A percentile compares a stretch with the other conserved stretches of the same genome.
Evolutionary conservation across 1,284 basidiomycete species (phyloP).

Genomic region (Phylloboletellus chloephorus): DNA sequence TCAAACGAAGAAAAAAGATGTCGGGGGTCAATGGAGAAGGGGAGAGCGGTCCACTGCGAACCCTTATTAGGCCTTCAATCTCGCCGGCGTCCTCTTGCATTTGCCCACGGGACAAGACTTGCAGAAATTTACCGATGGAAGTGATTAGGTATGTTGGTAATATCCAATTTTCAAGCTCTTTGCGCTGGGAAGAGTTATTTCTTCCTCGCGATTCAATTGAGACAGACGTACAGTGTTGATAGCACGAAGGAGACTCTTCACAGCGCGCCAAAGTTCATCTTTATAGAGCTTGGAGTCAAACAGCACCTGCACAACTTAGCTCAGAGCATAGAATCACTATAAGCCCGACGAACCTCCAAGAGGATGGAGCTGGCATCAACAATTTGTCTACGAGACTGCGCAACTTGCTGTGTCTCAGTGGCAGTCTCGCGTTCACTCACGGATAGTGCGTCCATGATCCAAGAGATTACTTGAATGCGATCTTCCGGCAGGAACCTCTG

Average conservation of each 20-base stretch:
- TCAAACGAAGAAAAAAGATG: constrained; percentile 44
- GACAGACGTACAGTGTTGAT: constrained; percentile 40
- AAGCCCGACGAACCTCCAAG: constrained; percentile 40
- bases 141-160: constrained; percentile 40
- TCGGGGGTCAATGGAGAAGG: constrained; percentile 41
- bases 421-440: constrained; percentile 28
- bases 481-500: constrained; percentile 40
- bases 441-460: constrained; percentile 37
- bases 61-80: constrained; percentile 54
- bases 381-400: constrained; percentile 38
- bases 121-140: constrained; percentile 37
- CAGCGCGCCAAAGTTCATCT: constrained; percentile 35
- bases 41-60: constrained; percentile 55
- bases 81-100: constrained; percentile 32
- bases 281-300: constrained; percentile 31
- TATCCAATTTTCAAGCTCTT: constrained; percentile 40
- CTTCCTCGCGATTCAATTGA: constrained; percentile 6
- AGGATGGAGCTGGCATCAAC: constrained; percentile 44
- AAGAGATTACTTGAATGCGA: constrained; percentile 41
- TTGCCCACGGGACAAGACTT: constrained; percentile 26
- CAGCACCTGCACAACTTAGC: constrained; percentile 30
- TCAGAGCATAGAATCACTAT: background rate
- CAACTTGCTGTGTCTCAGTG: constrained; percentile 19
- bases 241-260: constrained; percentile 36
- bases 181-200: constrained; percentile 37